Conservation (phyloP, 2,329 filamentous ascomycete genomes). For the Phyllosticta paracitricarpa region DNA sequence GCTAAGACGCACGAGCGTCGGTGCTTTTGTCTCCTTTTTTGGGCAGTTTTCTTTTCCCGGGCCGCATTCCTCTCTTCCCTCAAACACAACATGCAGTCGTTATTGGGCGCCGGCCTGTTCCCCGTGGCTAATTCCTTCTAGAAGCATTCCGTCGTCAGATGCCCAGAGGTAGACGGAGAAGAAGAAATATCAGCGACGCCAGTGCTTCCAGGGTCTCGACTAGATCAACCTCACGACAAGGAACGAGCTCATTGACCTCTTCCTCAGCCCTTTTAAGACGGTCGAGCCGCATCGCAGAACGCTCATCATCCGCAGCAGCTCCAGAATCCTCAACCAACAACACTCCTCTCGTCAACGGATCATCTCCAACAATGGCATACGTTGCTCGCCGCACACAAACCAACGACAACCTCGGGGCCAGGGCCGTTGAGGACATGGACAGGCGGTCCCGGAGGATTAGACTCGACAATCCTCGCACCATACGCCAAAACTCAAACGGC, state of each 20-base stretch:
- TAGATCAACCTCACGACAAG: slow-evolving; percentile 9
- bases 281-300: slow-evolving; percentile 11
- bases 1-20: slow-evolving; percentile 10
- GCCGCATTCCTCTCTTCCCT: slow-evolving; percentile 7
- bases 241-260: slow-evolving; percentile 2
- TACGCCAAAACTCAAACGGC: slow-evolving; percentile 4
- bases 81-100: slow-evolving; percentile 10
- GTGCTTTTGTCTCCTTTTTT: slow-evolving; percentile 5
- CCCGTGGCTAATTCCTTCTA: slow-evolving; percentile 8
- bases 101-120: slow-evolving; percentile 8
- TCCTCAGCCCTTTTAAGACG: slow-evolving; percentile 8
- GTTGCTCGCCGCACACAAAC: slow-evolving; percentile 25
- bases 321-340: slow-evolving; percentile 2
- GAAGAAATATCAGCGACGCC: slow-evolving; percentile 11
- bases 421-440: slow-evolving; percentile 15
- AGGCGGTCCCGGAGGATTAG: slow-evolving; percentile 3
- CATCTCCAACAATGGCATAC: slow-evolving; percentile 24
- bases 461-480: slow-evolving; percentile 7
- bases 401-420: slow-evolving; percentile 18
- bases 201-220: slow-evolving; percentile 10
- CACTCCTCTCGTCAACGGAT: background rate
- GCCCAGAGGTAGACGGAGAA: slow-evolving; percentile 10
- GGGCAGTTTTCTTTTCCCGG: slow-evolving; percentile 9
- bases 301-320: slow-evolving; percentile 4
- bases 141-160: slow-evolving; percentile 10